Base-by-base conservation (phyloP, 2,329 filamentous ascomycete species). In the Hypoxylon sp. region DNA sequence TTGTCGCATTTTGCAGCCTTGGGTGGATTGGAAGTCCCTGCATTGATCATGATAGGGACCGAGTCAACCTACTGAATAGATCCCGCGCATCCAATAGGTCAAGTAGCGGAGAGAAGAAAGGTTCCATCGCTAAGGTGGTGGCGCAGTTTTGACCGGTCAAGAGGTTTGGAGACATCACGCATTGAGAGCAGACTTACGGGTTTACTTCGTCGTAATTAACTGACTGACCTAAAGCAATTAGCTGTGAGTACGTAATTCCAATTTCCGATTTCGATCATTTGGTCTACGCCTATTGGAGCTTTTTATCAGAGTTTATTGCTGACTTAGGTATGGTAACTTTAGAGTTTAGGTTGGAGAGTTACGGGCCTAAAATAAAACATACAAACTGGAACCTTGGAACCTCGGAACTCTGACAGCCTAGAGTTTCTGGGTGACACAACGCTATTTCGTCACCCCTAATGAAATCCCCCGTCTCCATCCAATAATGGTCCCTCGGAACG, bases 401-500 rank as follows among this genome's bases (percentile, higher is more conserved):
- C 29, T 33, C 42, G 37, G 33, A 26, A 29, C 51, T 26, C 35
- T 54, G 33, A 17, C 51, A 35, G 48, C 26, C 11, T 19, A 2
- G 17, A 11, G 24, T 14, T 44, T 10, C 3, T 4, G 26, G 54
- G 67, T 62, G 31, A 63, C 61, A 61, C 64, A 57, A 24, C 61
- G 54, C 61, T 14, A 68, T 66, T 54, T 61, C 66, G 68, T 66
- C 66, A 71, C 35, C 51, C 48, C 52, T 42, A 54, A 54, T 44
- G 14, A 44, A 44, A 22, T 44, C 33, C 17, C n/a, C 52, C 59
- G 35, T 54, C 19, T 42, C 59, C 39, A 59, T 63, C 67, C 55
- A 71, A 74, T 71, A 67, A 81, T 81, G 80, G 77, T 78, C 70
- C 80, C 79, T 66, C 76, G 76, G 71, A 78, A 78, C 62, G 77